Conservation (phyloP, 768 basidiomycete species). For the Pisolithus albus region DNA sequence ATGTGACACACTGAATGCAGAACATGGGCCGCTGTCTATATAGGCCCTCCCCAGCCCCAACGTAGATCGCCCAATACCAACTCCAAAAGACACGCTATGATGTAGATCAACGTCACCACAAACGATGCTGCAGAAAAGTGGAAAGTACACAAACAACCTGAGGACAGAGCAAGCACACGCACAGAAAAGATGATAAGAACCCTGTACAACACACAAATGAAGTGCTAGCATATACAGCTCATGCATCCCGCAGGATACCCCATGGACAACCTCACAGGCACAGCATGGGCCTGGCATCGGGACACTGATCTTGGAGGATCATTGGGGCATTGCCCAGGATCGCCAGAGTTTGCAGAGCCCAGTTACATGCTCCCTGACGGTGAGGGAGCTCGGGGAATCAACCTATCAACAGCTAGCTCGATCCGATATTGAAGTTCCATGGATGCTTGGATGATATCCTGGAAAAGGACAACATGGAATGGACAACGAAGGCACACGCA, state of each 20-base stretch:
- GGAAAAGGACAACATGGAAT: not conserved
- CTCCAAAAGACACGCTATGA: too few relatives aligned
- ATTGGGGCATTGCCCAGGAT: slow-evolving; percentile 30
- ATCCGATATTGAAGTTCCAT: slow-evolving; percentile 7
- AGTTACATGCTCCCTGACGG: slow-evolving; percentile 10
- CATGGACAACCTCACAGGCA: slow-evolving; percentile 57
- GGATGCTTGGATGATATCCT: slow-evolving; percentile 18
- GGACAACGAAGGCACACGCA: not conserved
- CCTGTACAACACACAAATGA: too few relatives aligned
- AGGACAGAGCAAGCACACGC: too few relatives aligned
- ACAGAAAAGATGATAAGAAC: too few relatives aligned
- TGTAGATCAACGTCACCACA: too few relatives aligned
- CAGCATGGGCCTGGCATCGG: slow-evolving; percentile 32
- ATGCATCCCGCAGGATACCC: slow-evolving; percentile 44
- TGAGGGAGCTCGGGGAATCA: slow-evolving; percentile 17
- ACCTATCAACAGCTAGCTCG: slow-evolving; percentile 33
- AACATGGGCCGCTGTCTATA: too few relatives aligned
- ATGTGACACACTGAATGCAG: too few relatives aligned
- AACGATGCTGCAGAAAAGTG: too few relatives aligned
- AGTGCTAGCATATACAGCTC: too few relatives aligned
- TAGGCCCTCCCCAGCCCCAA: too few relatives aligned
- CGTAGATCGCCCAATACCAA: too few relatives aligned
- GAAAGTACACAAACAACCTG: too few relatives aligned
- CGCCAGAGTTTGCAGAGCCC: slow-evolving; percentile 28
- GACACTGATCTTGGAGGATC: slow-evolving; percentile 18